These are phyloP conservation scores for Fusarium sp. DNA, from an alignment of 2,329 filamentous ascomycete species.

Conservation along the genomic window DNA sequence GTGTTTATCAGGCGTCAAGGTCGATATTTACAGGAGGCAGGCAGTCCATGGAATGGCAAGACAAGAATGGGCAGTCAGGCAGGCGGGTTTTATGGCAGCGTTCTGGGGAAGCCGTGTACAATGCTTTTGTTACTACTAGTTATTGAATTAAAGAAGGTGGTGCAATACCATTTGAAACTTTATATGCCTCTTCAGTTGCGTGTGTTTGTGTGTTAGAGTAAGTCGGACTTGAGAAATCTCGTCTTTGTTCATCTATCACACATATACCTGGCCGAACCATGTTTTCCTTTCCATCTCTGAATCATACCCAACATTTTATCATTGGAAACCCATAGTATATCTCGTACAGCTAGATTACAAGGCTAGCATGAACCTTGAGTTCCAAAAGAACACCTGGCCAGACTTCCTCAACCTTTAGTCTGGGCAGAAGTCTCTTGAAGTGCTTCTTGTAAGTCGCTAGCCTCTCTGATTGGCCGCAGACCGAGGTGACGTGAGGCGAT, in stretches of 20 bases:
- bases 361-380: neutral
- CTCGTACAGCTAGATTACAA: too few species aligned
- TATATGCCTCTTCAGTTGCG: neutral
- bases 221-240: too few species aligned
- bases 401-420: neutral
- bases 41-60: slow-evolving; percentile 41
- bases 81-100: slow-evolving; percentile 41
- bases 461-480: slow-evolving; percentile 15
- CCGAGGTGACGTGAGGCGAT: slow-evolving; percentile 12
- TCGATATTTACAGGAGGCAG: slow-evolving; percentile 46
- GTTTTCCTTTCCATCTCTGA: neutral
- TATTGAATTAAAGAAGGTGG: slow-evolving; percentile 37
- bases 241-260: neutral
- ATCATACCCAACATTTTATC: neutral
- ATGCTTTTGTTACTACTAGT: slow-evolving; percentile 31
- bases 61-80: slow-evolving; percentile 39
- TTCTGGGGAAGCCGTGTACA: slow-evolving; percentile 40
- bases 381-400: neutral
- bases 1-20: slow-evolving; percentile 49
- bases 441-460: neutral
- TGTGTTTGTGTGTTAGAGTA: neutral
- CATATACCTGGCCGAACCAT: neutral
- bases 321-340: neutral
- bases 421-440: neutral
- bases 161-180: slow-evolving; percentile 33